These are phyloP conservation scores for Macaranga tanarius DNA, from an alignment of 441 rosid species.

Conservation along the genomic window DNA sequence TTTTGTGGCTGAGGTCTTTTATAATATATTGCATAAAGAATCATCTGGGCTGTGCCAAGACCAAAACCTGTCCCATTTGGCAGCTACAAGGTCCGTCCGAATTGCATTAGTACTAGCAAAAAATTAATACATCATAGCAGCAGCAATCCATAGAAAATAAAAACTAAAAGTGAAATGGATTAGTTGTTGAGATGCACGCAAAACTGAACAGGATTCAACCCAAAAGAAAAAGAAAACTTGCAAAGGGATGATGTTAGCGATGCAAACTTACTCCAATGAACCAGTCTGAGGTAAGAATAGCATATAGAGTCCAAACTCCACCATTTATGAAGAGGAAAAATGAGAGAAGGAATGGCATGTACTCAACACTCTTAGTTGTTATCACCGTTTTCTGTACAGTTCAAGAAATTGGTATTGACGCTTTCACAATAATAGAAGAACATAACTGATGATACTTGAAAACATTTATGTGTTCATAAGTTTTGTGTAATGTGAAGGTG, in stretches of 20 bases:
- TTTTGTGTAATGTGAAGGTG: no score
- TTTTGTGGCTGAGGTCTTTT: slow-evolving; percentile 10
- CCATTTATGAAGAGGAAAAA: slow-evolving; percentile 52
- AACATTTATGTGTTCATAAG: no score
- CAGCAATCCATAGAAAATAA: no score
- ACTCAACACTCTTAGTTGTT: slow-evolving; percentile 48
- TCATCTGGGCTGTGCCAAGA: slow-evolving; percentile 45
- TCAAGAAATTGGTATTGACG: background rate
- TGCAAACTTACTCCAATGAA: slow-evolving; percentile 47
- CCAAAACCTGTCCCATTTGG: slow-evolving; percentile 52
- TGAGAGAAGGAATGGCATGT: slow-evolving; percentile 63
- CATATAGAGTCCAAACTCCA: slow-evolving; percentile 52
- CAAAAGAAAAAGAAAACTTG: background rate
- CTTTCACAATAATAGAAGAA: no score
- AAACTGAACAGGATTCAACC: background rate
- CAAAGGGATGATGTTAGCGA: background rate
- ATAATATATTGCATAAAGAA: slow-evolving; percentile 45
- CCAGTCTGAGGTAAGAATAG: slow-evolving; percentile 41
- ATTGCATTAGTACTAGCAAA: background rate
- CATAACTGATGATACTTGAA: no score
- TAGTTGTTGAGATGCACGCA: no score
- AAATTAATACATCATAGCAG: background rate
- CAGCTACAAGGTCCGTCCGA: slow-evolving; percentile 23
- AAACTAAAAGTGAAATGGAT: no score
- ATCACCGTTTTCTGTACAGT: slow-evolving; percentile 49